phyloP scores from a whole-genome alignment of 2,329 filamentous ascomycete genomes.

The Aureobasidium sp. region DNA sequence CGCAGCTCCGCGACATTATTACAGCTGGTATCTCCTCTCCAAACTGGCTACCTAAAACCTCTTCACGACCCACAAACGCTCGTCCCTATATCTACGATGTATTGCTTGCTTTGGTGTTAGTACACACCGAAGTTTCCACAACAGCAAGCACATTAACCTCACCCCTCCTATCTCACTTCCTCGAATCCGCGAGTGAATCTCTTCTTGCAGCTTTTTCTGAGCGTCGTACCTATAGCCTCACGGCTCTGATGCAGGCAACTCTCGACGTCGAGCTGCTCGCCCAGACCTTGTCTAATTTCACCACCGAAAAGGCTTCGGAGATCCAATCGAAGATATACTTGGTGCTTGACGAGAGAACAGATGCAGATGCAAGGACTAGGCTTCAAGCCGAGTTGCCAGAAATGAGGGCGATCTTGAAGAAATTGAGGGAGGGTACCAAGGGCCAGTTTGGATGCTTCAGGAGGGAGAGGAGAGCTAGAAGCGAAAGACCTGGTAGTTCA shows the following conservation, averaged over 20 bases:
- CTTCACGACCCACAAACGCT: slow-evolving; percentile 57
- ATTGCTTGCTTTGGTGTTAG: slow-evolving; percentile 75
- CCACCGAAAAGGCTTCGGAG: slow-evolving; percentile 70
- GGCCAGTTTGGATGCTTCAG: slow-evolving; percentile 57
- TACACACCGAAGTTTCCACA: slow-evolving; percentile 59
- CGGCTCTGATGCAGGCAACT: slow-evolving; percentile 90
- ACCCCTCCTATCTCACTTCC: slow-evolving; percentile 75
- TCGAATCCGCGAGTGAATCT: slow-evolving; percentile 70
- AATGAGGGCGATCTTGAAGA: slow-evolving; percentile 81
- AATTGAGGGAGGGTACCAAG: slow-evolving; percentile 68
- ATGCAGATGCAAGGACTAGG: slow-evolving; percentile 69
- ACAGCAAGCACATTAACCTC: slow-evolving; percentile 62
- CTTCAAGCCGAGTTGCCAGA: slow-evolving; percentile 83
- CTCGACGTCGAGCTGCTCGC: slow-evolving; percentile 95
- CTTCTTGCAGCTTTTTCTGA: slow-evolving; percentile 72
- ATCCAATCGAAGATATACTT: slow-evolving; percentile 87
- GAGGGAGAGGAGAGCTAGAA: slow-evolving; percentile 13
- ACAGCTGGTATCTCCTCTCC: slow-evolving; percentile 60
- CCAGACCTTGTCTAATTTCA: slow-evolving; percentile 85
- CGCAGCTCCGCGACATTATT: slow-evolving; percentile 60
- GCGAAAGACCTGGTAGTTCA: slow-evolving; percentile 8
- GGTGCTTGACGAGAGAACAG: slow-evolving; percentile 79
- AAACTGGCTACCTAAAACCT: slow-evolving; percentile 56
- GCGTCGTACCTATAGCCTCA: slow-evolving; percentile 55
- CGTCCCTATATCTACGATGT: slow-evolving; percentile 83